Base-by-base conservation (phyloP, 2,329 filamentous ascomycete genomes). In the Calonectria naviculata region DNA sequence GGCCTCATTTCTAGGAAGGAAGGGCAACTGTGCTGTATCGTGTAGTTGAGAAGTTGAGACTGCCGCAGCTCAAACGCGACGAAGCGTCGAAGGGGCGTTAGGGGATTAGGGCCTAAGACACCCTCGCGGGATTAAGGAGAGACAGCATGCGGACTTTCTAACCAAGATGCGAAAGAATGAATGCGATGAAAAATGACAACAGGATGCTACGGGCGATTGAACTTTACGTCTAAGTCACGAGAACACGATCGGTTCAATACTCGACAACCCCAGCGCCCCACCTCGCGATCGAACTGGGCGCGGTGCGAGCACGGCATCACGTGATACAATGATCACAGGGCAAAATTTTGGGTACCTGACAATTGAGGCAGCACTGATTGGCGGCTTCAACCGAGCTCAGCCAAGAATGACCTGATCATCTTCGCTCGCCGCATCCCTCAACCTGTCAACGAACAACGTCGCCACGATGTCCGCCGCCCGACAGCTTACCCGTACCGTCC, bases 391-490 rank as follows among this genome's bases (percentile, higher is more conserved):
- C 81, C 80, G 80, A 82, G 79, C 81, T 82, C 74, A 73, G 73
- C 74, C 73, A 72, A 71, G 74, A 77, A 81, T 83, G 78, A 79
- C 75, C 77, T 82, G 80, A 83, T 79, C 74, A 73, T 72, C 75
- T 78, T 78, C 80, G 77, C 76, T 75, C 76, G 74, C 72, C 73
- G 47, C 58, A 69, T 67, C 70, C 63, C 73, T 71, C 74, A 76
- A 78, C 65, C 58, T 63, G 73, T 70, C 74, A 76, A 74, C 75
- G 75, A 76, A 61, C 71, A 67, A 65, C 80, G 71, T 76, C 76
- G 68, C 74, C 73, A 88, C 81, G 70, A 94, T 95, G 93, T 87
- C 92, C 79, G 84, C 90, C 80, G 89, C 90, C 83, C 90, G 91
- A 83, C 87, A 88, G 78, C 81, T 91, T 76, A 80, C 90, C 81